phyloP scores from a whole-genome alignment of 441 rosid species.

The Populus tomentosa region DNA sequence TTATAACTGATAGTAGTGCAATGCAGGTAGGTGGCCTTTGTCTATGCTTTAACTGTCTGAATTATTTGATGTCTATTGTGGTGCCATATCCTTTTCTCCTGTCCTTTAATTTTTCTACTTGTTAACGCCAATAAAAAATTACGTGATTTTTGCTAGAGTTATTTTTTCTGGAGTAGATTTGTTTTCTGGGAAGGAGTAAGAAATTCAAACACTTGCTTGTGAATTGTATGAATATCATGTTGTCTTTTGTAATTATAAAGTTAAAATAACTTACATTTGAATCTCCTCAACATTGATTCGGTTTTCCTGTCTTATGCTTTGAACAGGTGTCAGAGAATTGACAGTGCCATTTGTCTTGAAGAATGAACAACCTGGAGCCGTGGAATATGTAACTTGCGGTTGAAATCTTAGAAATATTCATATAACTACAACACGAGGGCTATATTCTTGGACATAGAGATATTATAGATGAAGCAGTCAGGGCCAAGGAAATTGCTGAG shows the following conservation, averaged over 20 bases:
- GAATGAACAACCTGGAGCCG: no score
- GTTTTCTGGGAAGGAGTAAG: neutral
- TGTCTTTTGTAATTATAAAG: neutral
- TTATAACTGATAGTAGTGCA: neutral
- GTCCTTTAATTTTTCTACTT: neutral
- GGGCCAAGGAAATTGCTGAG: no score
- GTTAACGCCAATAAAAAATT: constrained; percentile 3
- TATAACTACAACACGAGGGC: no score
- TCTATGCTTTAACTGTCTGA: neutral
- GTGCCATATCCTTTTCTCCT: neutral
- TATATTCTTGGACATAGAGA: no score
- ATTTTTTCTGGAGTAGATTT: no score
- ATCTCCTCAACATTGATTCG: no score
- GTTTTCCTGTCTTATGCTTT: no score
- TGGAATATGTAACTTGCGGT: no score
- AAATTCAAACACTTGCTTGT: neutral
- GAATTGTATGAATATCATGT: neutral
- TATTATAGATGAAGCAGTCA: no score
- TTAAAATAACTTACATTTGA: neutral
- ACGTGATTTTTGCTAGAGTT: neutral
- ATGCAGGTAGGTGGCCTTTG: neutral
- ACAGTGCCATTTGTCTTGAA: no score
- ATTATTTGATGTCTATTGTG: neutral
- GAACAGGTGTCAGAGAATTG: no score
- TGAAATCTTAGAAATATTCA: no score